Percentiles rank a stretch among this genome's conserved stretches.
phyloP scores from a whole-genome alignment of 2,329 filamentous ascomycete genomes.

The Xylaria sp. region DNA sequence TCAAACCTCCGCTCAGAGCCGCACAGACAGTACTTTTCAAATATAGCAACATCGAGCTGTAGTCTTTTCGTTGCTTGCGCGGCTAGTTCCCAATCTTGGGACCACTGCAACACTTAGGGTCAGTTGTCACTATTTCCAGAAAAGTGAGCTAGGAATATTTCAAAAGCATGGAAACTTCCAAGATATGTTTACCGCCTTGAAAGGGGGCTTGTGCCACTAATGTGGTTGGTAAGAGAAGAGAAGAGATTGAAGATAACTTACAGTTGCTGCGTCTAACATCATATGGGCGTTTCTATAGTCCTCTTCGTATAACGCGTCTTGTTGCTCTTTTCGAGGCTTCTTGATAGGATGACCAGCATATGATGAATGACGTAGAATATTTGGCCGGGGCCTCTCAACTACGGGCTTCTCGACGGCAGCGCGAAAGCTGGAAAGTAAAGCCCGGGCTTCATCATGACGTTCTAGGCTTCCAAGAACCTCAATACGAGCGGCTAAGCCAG shows the following conservation, averaged over 20 bases:
- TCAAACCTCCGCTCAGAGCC: slow-evolving; percentile 9
- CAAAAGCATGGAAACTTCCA: background rate
- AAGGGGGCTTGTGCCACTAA: too few species aligned
- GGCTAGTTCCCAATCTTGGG: slow-evolving; percentile 16
- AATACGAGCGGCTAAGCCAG: slow-evolving; percentile 17
- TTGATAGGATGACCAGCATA: background rate
- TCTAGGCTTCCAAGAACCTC: slow-evolving; percentile 23
- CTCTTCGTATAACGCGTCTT: slow-evolving; percentile 18
- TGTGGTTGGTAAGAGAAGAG: too few species aligned
- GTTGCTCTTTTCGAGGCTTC: background rate
- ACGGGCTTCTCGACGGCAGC: background rate
- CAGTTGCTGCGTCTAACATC: slow-evolving; percentile 22
- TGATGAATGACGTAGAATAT: background rate
- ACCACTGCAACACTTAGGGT: background rate
- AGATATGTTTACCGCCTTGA: background rate
- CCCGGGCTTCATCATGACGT: slow-evolving; percentile 16
- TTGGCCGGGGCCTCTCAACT: background rate
- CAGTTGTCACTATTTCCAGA: background rate
- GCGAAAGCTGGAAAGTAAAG: slow-evolving; percentile 12
- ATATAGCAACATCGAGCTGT: slow-evolving; percentile 5
- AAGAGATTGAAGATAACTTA: background rate
- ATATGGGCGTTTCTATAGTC: slow-evolving; percentile 19
- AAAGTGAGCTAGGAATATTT: background rate
- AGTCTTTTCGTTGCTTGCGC: slow-evolving; percentile 15
- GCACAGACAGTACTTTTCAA: slow-evolving; percentile 9